These are phyloP conservation scores for Fusarium metavorans DNA, from an alignment of 2,329 filamentous ascomycete species.

Conservation along the genomic window DNA sequence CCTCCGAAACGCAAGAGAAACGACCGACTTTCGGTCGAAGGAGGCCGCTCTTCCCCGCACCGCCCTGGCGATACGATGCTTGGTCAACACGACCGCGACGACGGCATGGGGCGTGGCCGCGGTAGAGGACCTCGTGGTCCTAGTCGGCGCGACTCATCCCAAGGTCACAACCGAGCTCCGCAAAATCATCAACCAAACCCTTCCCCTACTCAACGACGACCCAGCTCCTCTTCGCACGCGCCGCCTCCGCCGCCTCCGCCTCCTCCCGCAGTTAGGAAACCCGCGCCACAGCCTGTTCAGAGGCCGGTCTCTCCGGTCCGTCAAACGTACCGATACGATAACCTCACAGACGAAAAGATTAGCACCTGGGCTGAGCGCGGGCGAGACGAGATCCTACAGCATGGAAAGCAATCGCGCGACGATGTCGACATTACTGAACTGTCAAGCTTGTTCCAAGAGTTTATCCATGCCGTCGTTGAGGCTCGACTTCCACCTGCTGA, in stretches of 20 bases:
- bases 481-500: slow-evolving; percentile 74
- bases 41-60: slow-evolving; percentile 70
- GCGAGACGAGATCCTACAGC: slow-evolving; percentile 74
- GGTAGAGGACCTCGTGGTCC: slow-evolving; percentile 61
- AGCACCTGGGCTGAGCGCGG: slow-evolving; percentile 76
- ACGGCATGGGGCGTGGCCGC: slow-evolving; percentile 60
- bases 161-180: slow-evolving; percentile 47
- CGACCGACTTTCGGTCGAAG: slow-evolving; percentile 63
- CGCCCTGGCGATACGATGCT: slow-evolving; percentile 68
- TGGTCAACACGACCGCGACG: slow-evolving; percentile 69
- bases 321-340: slow-evolving; percentile 76
- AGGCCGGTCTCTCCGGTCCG: slow-evolving; percentile 50
- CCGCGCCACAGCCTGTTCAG: slow-evolving; percentile 32
- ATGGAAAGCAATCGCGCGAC: slow-evolving; percentile 72
- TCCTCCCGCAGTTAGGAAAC: slow-evolving; percentile 37
- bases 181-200: slow-evolving; percentile 42
- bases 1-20: slow-evolving; percentile 71
- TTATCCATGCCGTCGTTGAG: slow-evolving; percentile 81
- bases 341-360: slow-evolving; percentile 78
- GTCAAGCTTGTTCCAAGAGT: slow-evolving; percentile 84
- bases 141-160: slow-evolving; percentile 66
- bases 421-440: slow-evolving; percentile 77
- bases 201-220: slow-evolving; percentile 39
- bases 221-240: slow-evolving; percentile 36
- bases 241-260: slow-evolving; percentile 39